phyloP scores from a whole-genome alignment of 2,329 filamentous ascomycete species.

The Penicillium sp. region DNA sequence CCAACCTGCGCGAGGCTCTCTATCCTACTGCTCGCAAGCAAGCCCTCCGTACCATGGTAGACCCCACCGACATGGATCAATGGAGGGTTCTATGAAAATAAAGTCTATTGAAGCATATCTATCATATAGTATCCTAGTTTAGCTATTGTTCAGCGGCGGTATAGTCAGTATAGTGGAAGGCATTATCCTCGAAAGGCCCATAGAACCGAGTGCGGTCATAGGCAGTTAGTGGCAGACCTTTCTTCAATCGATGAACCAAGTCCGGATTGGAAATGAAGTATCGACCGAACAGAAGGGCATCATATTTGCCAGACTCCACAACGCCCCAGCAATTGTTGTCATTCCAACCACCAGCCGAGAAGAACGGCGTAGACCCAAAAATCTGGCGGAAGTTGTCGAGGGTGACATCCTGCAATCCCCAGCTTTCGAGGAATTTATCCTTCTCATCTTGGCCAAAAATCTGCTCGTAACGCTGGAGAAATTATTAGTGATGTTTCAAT shows the following conservation, averaged over 20 bases:
- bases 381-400: slow-evolving; percentile 49
- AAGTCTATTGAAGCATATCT: neutral
- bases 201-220: slow-evolving; percentile 48
- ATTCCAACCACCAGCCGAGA: slow-evolving; percentile 53
- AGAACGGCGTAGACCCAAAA: slow-evolving; percentile 50
- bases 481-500: neutral
- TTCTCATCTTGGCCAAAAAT: slow-evolving; percentile 48
- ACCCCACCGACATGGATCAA: neutral
- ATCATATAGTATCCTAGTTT: slow-evolving; percentile 1
- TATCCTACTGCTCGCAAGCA: slow-evolving; percentile 50
- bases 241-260: slow-evolving; percentile 42
- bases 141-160: slow-evolving; percentile 9
- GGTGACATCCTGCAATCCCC: slow-evolving; percentile 45
- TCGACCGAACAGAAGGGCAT: slow-evolving; percentile 46
- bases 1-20: slow-evolving; percentile 48
- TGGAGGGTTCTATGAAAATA: neutral
- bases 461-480: slow-evolving; percentile 46
- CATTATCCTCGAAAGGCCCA: slow-evolving; percentile 35
- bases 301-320: slow-evolving; percentile 46
- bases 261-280: slow-evolving; percentile 50
- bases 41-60: slow-evolving; percentile 28
- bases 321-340: slow-evolving; percentile 49
- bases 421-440: slow-evolving; percentile 46
- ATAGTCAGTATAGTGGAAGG: slow-evolving; percentile 31
- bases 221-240: slow-evolving; percentile 36